Evolutionary conservation across 1,284 basidiomycete genomes (phyloP), one percentile per base, ranked within the genome.

Genomic region (Xerocomus nothofagi): DNA sequence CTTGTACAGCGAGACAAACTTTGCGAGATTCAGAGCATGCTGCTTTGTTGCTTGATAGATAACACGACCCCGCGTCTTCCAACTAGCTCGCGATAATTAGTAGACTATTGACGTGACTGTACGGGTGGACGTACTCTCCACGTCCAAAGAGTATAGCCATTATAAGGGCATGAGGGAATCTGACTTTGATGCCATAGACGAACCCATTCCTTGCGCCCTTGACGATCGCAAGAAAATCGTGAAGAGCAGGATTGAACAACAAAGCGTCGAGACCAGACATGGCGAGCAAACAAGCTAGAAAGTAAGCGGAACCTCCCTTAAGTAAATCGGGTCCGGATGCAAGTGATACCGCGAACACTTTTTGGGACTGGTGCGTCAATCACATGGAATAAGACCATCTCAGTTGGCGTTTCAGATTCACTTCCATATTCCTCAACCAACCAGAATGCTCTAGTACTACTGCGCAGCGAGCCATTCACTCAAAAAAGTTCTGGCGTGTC

Each of bases 151-250:
- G 77, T 53, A 98, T 82, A n/a, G 93, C 89, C 96, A 99, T 99
- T 49, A 99, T 88, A 23, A 99, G 76, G 3, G 97, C 96, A 79
- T 99, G 97, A n/a, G 97, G 97, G 66, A 97, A 97, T 39, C 92
- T 78, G 60, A 98, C 91, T 77, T 98, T 98, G 63, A 89, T 88
- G 42, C 88, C 88, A 57, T 91, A 91, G 7, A 98, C 93, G 51
- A 97, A 78, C 10, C 96, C 96, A 71, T 98, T 98, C 27, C 96
- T 82, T 27, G 93, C 92, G 39, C 94, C 96, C 71, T 99, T 99
- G 65, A 98, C 70, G 61, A 99, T 86, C 20, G 91, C 86, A 39
- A 99, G 80, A 57, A 90, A 82, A 65, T 97, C 94, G 68, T 97
- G 95, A 65, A 89, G 89, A 11, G 79, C 80, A 11, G 95, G 94